A percentile compares a stretch with the other conserved stretches of the same genome.
Evolutionary conservation across 805 yeast species (phyloP).

Genomic region (Priceomyces haplophilus): DNA sequence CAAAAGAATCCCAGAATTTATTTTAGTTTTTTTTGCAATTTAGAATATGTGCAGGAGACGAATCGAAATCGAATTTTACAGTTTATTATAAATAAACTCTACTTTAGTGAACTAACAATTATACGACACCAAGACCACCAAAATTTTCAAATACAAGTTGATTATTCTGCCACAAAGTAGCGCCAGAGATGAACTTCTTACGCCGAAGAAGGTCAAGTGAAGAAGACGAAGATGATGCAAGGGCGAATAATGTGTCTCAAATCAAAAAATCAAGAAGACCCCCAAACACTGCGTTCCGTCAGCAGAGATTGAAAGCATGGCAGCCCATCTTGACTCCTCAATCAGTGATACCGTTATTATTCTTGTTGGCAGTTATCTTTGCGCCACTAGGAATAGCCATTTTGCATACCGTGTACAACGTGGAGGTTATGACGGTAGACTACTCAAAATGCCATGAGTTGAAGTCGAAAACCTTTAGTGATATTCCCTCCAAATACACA

Average conservation of each 20-base stretch:
- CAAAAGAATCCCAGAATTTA: no score
- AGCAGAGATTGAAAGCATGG: constrained; percentile 68
- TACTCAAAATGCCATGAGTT: constrained; percentile 65
- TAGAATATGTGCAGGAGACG: neutral
- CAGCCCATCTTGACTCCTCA: constrained; percentile 90
- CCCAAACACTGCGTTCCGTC: constrained; percentile 74
- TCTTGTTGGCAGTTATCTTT: constrained; percentile 71
- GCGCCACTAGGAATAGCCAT: constrained; percentile 91
- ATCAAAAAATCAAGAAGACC: constrained; percentile 39
- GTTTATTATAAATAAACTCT: neutral
- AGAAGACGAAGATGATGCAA: constrained; percentile 18
- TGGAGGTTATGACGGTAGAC: constrained; percentile 70
- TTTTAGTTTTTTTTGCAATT: no score
- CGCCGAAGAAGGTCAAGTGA: constrained; percentile 29
- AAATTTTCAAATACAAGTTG: no score
- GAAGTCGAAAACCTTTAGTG: constrained; percentile 43
- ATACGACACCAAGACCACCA: no score
- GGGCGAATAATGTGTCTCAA: constrained; percentile 13
- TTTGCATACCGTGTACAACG: constrained; percentile 70
- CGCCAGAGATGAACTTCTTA: constrained; percentile 29
- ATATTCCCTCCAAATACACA: constrained; percentile 60
- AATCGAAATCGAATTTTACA: neutral
- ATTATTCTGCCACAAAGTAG: neutral
- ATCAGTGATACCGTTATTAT: constrained; percentile 81
- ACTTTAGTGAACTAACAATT: no score